Percentiles rank a stretch among this genome's conserved stretches.
These are phyloP conservation scores for Phytophthora brassicae DNA, from an alignment of 352 stramenopile genomes.

Conservation along the genomic window DNA sequence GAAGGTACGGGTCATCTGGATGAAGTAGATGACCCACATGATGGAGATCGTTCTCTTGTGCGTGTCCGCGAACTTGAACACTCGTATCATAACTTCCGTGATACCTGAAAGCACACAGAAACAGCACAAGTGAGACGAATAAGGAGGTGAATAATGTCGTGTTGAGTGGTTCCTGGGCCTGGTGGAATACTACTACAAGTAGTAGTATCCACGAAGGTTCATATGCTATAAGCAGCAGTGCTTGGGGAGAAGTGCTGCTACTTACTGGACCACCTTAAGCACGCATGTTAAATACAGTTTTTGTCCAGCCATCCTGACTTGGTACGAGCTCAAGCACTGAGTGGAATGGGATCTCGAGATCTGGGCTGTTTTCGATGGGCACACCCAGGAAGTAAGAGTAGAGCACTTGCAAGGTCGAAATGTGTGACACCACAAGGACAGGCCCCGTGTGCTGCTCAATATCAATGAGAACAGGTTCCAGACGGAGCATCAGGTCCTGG, in stretches of 20 bases:
- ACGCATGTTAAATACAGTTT: slow-evolving; percentile 84
- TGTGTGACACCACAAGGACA: slow-evolving; percentile 85
- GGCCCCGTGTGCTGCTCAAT: slow-evolving; percentile 89
- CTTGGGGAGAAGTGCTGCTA: slow-evolving; percentile 2
- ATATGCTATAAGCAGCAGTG: slow-evolving; percentile 24
- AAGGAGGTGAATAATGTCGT: slow-evolving; percentile 18
- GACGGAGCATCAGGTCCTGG: slow-evolving; percentile 91
- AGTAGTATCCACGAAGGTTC: slow-evolving; percentile 12
- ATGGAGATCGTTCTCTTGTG: slow-evolving; percentile 55
- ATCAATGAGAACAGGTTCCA: slow-evolving; percentile 93
- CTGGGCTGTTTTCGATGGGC: slow-evolving; percentile 73
- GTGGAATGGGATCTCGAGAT: slow-evolving; percentile 86
- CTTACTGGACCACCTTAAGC: slow-evolving; percentile 21
- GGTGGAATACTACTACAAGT: background rate
- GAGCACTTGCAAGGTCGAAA: slow-evolving; percentile 83
- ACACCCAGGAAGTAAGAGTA: slow-evolving; percentile 88
- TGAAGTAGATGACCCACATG: slow-evolving; percentile 42
- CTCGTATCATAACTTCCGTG: slow-evolving; percentile 54
- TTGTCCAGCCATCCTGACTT: slow-evolving; percentile 78
- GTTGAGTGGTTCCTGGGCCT: slow-evolving; percentile 22
- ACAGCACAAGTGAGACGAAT: slow-evolving; percentile 19
- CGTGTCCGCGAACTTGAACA: slow-evolving; percentile 44
- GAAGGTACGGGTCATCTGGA: slow-evolving; percentile 67
- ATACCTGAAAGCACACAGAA: slow-evolving; percentile 12
- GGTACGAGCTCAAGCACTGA: slow-evolving; percentile 83